Base-by-base conservation (phyloP, 306 rosid genomes). In the Cucumis hystrix region DNA sequence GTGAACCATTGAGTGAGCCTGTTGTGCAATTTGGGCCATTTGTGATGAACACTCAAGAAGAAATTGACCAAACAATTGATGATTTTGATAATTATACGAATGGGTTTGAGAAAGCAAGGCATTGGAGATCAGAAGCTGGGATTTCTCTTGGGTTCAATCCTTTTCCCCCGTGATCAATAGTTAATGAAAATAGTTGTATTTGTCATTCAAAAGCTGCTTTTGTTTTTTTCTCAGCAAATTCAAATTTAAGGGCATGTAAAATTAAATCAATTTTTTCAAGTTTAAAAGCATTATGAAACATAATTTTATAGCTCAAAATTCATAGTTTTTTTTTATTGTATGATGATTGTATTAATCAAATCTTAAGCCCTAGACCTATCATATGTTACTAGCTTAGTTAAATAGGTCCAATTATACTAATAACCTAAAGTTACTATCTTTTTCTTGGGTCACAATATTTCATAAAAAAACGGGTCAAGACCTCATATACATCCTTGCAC, bases 61-160 rank as follows among this genome's bases (percentile, higher is more conserved):
- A 92, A 81, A 89, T 95, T 80, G 92, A 92, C 21, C 96, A 92
- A 66, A 91, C 99, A 18, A 79, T 95, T 79, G 93, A 88, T 81
- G 99, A 95, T 57, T 95, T 88, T 79, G 99, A 95, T 45, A 95
- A 91, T 61, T 92, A 51, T 60, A 79, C 79, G 37, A 95, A 95
- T 55, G 99, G 99, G 33, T 95, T 95, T 86, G 99, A 92, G 89
- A 95, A 92, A 72, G 99, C 97, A 18, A 89, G 86, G 82, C 91
- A 95, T 10, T 92, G 99, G 99, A 92, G 82, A 28, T 95, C 99
- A 74, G 82, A 87, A 59, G 87, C 85, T 79, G 83, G 64, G 45
- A n/a, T 76, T 62, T 37, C 68, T 40, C 88, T 83, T 80, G 96
- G 83, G 4, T 20, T 68, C 74, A 68, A 20, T 43, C 56, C 18